These are phyloP conservation scores for Neonectria punicea DNA, from an alignment of 2,329 filamentous ascomycete species.

Conservation along the genomic window DNA sequence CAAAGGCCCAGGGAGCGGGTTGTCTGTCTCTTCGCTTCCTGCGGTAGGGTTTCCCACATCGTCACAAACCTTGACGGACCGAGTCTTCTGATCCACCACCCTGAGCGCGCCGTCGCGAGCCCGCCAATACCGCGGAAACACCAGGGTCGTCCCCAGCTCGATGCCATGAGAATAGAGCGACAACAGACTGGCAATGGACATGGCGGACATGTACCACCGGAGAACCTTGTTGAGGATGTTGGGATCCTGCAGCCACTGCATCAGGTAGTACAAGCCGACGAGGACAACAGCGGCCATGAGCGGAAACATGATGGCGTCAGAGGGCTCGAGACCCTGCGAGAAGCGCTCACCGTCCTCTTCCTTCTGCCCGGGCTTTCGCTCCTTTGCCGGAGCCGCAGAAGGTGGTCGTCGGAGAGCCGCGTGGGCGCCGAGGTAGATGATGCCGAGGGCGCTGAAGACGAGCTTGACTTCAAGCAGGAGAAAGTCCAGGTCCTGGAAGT, in stretches of 20 bases:
- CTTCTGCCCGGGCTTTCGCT: slow-evolving; percentile 54
- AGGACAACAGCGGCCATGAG: slow-evolving; percentile 79
- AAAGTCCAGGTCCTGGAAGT: slow-evolving; percentile 52
- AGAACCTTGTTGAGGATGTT: slow-evolving; percentile 84
- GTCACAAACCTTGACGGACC: slow-evolving; percentile 52
- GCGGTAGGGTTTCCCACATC: slow-evolving; percentile 45
- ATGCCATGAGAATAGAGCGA: slow-evolving; percentile 79
- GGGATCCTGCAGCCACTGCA: slow-evolving; percentile 88
- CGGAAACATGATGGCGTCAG: slow-evolving; percentile 87
- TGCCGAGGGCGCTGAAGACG: slow-evolving; percentile 75
- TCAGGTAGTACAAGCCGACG: slow-evolving; percentile 83
- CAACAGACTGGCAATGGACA: slow-evolving; percentile 81
- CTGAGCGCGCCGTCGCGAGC: slow-evolving; percentile 55
- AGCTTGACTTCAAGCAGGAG: slow-evolving; percentile 60
- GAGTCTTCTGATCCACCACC: slow-evolving; percentile 54
- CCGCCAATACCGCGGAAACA: slow-evolving; percentile 80
- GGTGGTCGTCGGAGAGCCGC: slow-evolving; percentile 86
- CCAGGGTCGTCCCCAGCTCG: slow-evolving; percentile 70
- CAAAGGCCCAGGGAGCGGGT: slow-evolving; percentile 47
- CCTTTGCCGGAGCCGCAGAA: slow-evolving; percentile 74
- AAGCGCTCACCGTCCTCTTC: slow-evolving; percentile 62
- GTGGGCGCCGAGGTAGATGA: slow-evolving; percentile 87
- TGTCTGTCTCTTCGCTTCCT: slow-evolving; percentile 36
- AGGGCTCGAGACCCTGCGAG: slow-evolving; percentile 65
- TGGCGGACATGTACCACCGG: slow-evolving; percentile 82